Evolutionary conservation across 768 basidiomycete genomes (phyloP).

Genomic region (Lentinula raphanica): DNA sequence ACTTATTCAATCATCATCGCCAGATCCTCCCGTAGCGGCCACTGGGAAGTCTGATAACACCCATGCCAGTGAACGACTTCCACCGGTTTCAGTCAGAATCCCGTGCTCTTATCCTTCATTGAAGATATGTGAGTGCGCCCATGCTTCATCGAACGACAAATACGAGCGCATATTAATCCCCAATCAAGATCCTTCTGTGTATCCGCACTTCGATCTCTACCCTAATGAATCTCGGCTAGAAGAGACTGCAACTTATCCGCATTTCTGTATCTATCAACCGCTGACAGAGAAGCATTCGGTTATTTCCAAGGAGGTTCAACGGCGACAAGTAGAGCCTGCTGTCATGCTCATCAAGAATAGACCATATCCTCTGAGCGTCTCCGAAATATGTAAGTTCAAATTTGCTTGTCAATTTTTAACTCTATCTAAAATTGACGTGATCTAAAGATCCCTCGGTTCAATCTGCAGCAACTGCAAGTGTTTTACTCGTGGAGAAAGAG

Average conservation of each 20-base stretch:
- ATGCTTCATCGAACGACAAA: not conserved
- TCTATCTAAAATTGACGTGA: not conserved
- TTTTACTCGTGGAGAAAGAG: not conserved
- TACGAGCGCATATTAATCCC: too few relatives aligned
- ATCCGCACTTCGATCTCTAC: slow-evolving; percentile 28
- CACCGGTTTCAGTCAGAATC: not conserved
- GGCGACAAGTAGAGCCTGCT: not conserved
- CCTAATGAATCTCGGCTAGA: slow-evolving; percentile 13
- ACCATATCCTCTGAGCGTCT: not conserved
- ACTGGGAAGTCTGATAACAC: not conserved
- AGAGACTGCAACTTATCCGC: slow-evolving; percentile 26
- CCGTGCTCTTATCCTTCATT: not conserved
- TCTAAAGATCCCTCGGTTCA: not conserved
- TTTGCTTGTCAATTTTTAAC: too few relatives aligned
- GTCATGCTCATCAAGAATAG: not conserved
- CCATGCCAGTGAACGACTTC: not conserved
- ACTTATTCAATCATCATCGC: not conserved
- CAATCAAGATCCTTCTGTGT: slow-evolving; percentile 26
- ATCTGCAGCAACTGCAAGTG: not conserved
- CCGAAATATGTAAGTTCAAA: not conserved
- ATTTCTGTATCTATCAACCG: not conserved
- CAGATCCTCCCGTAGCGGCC: not conserved
- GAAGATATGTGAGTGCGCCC: not conserved
- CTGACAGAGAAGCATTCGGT: not conserved
- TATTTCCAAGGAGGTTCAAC: not conserved